Evolutionary conservation across 106 monocot species (phyloP).

Genomic region (Phalaenopsis equestris): DNA sequence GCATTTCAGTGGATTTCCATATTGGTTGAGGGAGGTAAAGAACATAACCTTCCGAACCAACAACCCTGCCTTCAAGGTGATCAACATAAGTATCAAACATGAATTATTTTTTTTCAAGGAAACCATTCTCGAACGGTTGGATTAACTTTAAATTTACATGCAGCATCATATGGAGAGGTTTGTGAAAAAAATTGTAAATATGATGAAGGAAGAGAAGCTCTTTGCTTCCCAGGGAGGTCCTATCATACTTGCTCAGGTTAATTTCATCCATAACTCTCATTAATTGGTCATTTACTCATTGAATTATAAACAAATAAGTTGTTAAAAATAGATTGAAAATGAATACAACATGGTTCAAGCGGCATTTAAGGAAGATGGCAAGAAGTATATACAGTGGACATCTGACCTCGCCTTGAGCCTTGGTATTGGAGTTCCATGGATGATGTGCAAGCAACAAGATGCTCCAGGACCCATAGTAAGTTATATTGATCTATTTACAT

Average conservation of each 20-base stretch:
- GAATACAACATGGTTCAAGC: slow-evolving; percentile 67
- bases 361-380: slow-evolving; percentile 30
- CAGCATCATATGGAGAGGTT: slow-evolving; percentile 60
- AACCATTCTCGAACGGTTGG: background rate
- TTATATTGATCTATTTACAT: background rate
- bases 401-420: slow-evolving; percentile 41
- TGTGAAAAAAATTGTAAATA: slow-evolving; percentile 31
- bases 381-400: slow-evolving; percentile 67
- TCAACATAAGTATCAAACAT: background rate
- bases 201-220: slow-evolving; percentile 62
- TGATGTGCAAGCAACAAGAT: slow-evolving; percentile 92
- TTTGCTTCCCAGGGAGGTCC: slow-evolving; percentile 69
- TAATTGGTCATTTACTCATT: background rate
- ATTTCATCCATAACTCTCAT: background rate
- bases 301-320: background rate
- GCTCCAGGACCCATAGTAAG: slow-evolving; percentile 72
- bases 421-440: slow-evolving; percentile 70
- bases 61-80: slow-evolving; percentile 83
- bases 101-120: background rate
- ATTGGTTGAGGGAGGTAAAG: slow-evolving; percentile 66
- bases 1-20: slow-evolving; percentile 67
- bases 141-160: slow-evolving; percentile 2
- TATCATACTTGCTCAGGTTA: slow-evolving; percentile 71
- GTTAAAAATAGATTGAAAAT: slow-evolving; percentile 61
- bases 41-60: slow-evolving; percentile 68